These are phyloP conservation scores for Rhododendron simsii DNA, from an alignment of 148 eudicot genomes.

Conservation along the genomic window DNA sequence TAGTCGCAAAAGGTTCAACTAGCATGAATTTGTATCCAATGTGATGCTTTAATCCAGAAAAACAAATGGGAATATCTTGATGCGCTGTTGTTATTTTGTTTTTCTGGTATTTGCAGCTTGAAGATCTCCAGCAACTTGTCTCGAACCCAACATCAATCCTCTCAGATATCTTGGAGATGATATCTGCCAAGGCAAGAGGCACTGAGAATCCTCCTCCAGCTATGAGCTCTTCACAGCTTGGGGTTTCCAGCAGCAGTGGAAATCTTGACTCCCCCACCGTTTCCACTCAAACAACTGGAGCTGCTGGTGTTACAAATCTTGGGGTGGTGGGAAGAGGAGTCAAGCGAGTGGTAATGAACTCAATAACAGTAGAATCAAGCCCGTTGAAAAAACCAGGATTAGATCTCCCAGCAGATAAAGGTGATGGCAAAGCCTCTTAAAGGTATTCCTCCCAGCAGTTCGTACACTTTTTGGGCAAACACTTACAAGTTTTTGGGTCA, in stretches of 20 bases:
- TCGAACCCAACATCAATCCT: constrained; percentile 69
- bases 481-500: neutral
- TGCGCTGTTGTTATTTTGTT: neutral
- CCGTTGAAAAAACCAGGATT: constrained; percentile 54
- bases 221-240: constrained; percentile 54
- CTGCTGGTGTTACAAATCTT: constrained; percentile 65
- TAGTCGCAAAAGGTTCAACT: neutral
- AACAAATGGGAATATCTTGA: neutral
- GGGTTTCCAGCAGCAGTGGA: constrained; percentile 29
- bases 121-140: constrained; percentile 74
- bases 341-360: constrained; percentile 60
- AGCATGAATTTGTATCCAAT: neutral
- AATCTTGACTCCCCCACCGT: constrained; percentile 54
- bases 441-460: neutral
- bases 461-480: neutral
- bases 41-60: neutral
- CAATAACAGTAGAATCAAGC: constrained; percentile 34
- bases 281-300: constrained; percentile 67
- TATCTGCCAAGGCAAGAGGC: constrained; percentile 59
- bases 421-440: constrained; percentile 50
- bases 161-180: constrained; percentile 66
- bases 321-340: constrained; percentile 95
- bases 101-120: constrained; percentile 51
- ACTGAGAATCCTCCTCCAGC: constrained; percentile 30
- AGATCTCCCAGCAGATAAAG: constrained; percentile 40